Evolutionary conservation across 176 grass and related monocot genomes (phyloP).

Genomic region (Dactylis glomerata): DNA sequence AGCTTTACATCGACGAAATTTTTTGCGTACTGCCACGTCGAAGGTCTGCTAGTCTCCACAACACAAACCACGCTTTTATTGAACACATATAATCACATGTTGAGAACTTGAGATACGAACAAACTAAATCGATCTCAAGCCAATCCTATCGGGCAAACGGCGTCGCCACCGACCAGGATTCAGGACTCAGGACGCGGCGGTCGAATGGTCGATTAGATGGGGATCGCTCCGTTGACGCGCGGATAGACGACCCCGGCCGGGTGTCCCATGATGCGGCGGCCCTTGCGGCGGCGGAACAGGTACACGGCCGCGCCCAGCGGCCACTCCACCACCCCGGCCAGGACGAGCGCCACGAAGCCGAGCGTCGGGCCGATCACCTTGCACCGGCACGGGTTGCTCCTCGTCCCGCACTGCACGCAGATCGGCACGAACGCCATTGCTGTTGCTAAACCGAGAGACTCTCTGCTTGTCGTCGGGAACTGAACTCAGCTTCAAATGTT

Average conservation of each 20-base stretch:
- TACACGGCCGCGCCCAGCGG: conserved; percentile 76
- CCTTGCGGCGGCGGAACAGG: conserved; percentile 78
- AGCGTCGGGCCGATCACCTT: conserved; percentile 83
- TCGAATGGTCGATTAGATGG: conserved; percentile 52
- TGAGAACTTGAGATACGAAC: neutral
- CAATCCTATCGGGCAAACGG: neutral
- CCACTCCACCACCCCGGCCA: conserved; percentile 75
- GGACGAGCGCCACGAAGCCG: conserved; percentile 77
- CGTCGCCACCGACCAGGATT: neutral
- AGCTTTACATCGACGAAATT: neutral
- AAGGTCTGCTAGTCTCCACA: neutral
- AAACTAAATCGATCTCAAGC: neutral
- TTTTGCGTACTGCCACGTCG: neutral
- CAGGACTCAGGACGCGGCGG: neutral
- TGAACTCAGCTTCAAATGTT: neutral
- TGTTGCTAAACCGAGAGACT: neutral
- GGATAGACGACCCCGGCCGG: conserved; percentile 78
- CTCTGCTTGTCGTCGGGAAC: neutral
- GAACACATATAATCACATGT: neutral
- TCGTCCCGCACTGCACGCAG: conserved; percentile 84
- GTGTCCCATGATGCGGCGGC: conserved; percentile 92
- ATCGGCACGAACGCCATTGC: conserved; percentile 33
- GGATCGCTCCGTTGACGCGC: conserved; percentile 46
- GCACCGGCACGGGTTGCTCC: conserved; percentile 91
- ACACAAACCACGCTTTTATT: neutral